These are phyloP conservation scores for Podospora pseudoanserina DNA, from an alignment of 495 filamentous ascomycete species.

Conservation along the genomic window DNA sequence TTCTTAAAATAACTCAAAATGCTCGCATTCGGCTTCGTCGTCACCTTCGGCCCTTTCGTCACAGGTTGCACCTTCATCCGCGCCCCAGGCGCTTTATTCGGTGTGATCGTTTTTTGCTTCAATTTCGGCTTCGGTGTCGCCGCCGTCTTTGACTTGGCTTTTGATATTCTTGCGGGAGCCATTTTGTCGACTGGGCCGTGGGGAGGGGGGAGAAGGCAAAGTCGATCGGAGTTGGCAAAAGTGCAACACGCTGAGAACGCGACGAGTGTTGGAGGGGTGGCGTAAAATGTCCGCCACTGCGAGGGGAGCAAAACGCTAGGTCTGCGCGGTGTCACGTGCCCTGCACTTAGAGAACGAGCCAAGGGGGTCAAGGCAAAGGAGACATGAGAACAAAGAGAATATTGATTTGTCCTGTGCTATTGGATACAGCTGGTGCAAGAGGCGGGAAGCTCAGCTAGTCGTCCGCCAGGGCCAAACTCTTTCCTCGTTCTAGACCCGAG, in stretches of 20 bases:
- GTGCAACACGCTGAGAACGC: background rate
- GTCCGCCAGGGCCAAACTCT: too few relatives aligned
- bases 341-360: background rate
- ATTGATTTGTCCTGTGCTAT: background rate
- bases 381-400: background rate
- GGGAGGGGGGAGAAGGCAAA: background rate
- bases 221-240: background rate
- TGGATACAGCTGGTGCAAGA: too few relatives aligned
- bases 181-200: background rate
- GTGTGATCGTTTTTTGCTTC: background rate
- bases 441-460: too few relatives aligned
- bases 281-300: background rate
- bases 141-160: background rate
- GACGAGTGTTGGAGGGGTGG: background rate
- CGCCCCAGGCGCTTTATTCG: background rate
- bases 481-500: too few relatives aligned
- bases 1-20: conserved; percentile 85
- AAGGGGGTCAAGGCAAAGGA: background rate
- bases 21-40: conserved; percentile 56
- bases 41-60: conserved; percentile 29
- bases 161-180: background rate
- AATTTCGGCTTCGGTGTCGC: background rate
- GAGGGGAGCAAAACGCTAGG: conserved; percentile 12
- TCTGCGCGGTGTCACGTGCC: conserved; percentile 19
- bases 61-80: background rate